Percentiles rank a stretch among this genome's conserved stretches.
phyloP scores from a whole-genome alignment of 2,329 filamentous ascomycete genomes.

The Nothopassalora personata region DNA sequence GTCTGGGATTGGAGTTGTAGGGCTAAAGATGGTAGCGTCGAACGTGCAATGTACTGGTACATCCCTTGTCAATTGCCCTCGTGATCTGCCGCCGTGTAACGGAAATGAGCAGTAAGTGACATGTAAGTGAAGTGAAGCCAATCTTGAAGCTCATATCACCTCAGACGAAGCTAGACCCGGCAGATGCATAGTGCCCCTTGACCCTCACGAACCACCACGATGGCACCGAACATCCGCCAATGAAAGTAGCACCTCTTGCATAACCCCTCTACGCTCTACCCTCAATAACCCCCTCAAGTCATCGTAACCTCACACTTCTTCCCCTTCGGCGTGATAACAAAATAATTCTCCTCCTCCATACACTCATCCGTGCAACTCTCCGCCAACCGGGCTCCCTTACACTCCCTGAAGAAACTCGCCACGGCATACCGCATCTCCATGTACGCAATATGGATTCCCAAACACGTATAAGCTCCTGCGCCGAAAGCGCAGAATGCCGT shows the following conservation, averaged over 20 bases:
- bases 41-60: not conserved
- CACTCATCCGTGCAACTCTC: slow-evolving; percentile 19
- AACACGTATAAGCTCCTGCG: slow-evolving; percentile 23
- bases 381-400: slow-evolving; percentile 19
- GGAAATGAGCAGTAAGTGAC: not conserved
- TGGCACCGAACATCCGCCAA: not conserved
- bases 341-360: slow-evolving; percentile 30
- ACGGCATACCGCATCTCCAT: slow-evolving; percentile 26
- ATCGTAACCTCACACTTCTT: not conserved
- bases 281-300: not conserved
- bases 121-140: not conserved
- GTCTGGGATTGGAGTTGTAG: not conserved
- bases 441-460: slow-evolving; percentile 28
- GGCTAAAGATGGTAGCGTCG: not conserved
- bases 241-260: not conserved
- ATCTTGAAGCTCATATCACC: not conserved
- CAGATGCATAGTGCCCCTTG: not conserved
- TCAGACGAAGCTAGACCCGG: not conserved
- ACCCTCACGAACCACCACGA: not conserved
- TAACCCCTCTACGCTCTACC: not conserved
- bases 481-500: slow-evolving; percentile 27
- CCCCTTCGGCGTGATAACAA: slow-evolving; percentile 24
- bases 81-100: not conserved
- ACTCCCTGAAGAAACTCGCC: slow-evolving; percentile 24
- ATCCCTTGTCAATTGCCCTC: not conserved